Conservation (phyloP, 768 basidiomycete genomes). For the Mycena sanguinolenta region DNA sequence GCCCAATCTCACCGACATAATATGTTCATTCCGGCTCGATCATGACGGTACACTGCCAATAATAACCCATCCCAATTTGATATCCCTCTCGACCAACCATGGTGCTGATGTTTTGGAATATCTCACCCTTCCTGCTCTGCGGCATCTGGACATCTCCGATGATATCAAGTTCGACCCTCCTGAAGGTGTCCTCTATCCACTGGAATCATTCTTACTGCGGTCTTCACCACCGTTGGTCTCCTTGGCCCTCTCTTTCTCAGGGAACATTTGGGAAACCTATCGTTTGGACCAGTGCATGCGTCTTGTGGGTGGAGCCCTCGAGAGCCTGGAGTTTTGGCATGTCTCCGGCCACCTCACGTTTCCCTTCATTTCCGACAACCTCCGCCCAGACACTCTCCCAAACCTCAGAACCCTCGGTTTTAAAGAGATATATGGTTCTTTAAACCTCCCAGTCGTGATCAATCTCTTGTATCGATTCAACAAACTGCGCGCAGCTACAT, state of each 20-base stretch:
- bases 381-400: too few relatives aligned
- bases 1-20: not conserved
- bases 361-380: not conserved
- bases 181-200: too few relatives aligned
- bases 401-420: too few relatives aligned
- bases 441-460: too few relatives aligned
- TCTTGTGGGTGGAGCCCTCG: not conserved
- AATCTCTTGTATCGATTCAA: too few relatives aligned
- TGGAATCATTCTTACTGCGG: not conserved
- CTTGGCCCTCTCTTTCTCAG: not conserved
- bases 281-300: not conserved
- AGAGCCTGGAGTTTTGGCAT: not conserved
- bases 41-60: not conserved
- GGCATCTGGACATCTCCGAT: not conserved
- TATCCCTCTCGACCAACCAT: not conserved
- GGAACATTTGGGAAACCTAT: not conserved
- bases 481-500: too few relatives aligned
- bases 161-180: not conserved
- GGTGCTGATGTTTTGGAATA: not conserved
- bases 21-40: not conserved
- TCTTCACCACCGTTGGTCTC: not conserved
- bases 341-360: not conserved
- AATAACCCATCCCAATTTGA: not conserved
- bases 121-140: not conserved
- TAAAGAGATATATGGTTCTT: too few relatives aligned